Percentiles rank a stretch among this genome's conserved stretches.
Conservation (phyloP, 2,329 filamentous ascomycete species). For the Cladobotryum protrusum region DNA sequence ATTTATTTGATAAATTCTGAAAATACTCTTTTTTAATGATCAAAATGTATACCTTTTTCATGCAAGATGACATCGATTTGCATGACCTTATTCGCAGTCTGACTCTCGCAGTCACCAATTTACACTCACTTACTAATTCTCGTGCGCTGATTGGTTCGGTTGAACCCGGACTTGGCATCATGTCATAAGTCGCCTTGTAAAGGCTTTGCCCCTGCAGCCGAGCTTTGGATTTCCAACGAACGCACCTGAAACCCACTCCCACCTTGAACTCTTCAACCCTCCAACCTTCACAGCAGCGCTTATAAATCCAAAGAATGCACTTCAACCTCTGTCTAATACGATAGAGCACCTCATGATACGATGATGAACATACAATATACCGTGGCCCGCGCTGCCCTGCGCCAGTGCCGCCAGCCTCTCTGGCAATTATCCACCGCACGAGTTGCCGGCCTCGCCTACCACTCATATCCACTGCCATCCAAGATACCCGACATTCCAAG, state of each 20-base stretch:
- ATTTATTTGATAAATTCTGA: too few relatives aligned
- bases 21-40: too few relatives aligned
- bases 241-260: constrained; percentile 6
- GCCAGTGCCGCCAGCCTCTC: constrained; percentile 32
- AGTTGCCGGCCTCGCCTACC: constrained; percentile 35
- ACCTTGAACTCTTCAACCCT: background rate
- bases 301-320: constrained; percentile 4
- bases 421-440: constrained; percentile 38
- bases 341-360: constrained; percentile 18
- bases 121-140: constrained; percentile 10
- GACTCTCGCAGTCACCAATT: too few relatives aligned
- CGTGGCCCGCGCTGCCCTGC: constrained; percentile 35
- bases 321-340: background rate
- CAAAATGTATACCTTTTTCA: too few relatives aligned
- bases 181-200: constrained; percentile 10
- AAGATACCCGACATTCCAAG: constrained; percentile 34
- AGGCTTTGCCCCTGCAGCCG: constrained; percentile 3
- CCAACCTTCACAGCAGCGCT: background rate
- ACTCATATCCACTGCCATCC: constrained; percentile 46
- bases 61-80: too few relatives aligned
- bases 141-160: constrained; percentile 18
- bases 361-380: constrained; percentile 40
- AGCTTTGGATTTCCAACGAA: constrained; percentile 9
- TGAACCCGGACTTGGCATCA: constrained; percentile 12
- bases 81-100: too few relatives aligned